These are phyloP conservation scores for Pleurotus pulmonarius DNA, from an alignment of 768 basidiomycete species.

Conservation along the genomic window DNA sequence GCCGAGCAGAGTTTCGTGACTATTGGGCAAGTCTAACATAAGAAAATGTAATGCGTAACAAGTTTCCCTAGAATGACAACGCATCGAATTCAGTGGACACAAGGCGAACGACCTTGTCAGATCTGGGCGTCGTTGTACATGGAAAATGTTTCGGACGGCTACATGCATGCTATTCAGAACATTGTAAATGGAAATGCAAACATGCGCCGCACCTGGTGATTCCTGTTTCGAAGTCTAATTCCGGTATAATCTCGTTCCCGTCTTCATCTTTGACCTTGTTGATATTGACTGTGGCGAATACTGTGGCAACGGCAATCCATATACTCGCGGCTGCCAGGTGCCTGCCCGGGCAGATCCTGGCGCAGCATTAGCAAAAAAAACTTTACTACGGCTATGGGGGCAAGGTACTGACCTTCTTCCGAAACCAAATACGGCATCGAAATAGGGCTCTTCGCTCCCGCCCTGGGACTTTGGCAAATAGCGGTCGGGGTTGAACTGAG, in stretches of 20 bases:
- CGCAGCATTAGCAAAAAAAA: neutral
- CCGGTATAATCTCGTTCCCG: conserved; percentile 35
- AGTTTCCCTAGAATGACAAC: too few relatives aligned
- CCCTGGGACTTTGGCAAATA: conserved; percentile 19
- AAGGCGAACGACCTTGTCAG: neutral
- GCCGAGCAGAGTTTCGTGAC: too few relatives aligned
- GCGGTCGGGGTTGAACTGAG: conserved; percentile 21
- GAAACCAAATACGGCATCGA: conserved; percentile 22
- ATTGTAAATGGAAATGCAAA: neutral
- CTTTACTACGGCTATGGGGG: neutral
- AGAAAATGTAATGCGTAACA: too few relatives aligned
- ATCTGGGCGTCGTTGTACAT: neutral
- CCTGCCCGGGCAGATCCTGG: conserved; percentile 51
- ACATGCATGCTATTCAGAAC: neutral
- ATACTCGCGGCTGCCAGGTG: conserved; percentile 45
- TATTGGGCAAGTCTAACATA: too few relatives aligned
- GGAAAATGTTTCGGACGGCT: conserved; percentile 4
- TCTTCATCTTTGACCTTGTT: conserved; percentile 13
- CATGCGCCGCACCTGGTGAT: conserved; percentile 39
- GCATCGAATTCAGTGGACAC: too few relatives aligned
- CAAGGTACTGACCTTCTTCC: conserved; percentile 23
- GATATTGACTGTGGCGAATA: conserved; percentile 40
- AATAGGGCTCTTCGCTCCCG: conserved; percentile 20
- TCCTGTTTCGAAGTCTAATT: conserved; percentile 32
- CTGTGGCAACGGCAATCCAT: conserved; percentile 40